Base-by-base conservation (phyloP, 106 monocot genomes). In the Iris macrosiphon region DNA sequence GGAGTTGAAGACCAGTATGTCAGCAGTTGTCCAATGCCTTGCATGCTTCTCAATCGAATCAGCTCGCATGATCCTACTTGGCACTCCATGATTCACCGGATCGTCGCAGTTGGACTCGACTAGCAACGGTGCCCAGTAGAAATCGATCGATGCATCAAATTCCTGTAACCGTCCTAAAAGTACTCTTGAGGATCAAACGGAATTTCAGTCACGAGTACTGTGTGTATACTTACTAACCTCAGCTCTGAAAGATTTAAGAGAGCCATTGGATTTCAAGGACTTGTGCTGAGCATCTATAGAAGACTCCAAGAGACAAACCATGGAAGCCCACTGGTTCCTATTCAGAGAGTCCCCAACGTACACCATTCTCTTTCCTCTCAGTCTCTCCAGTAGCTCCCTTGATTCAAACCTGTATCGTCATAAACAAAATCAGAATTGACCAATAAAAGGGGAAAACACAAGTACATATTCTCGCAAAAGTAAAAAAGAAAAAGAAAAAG, bases 341-440 rank as follows among this genome's bases (percentile, higher is more conserved):
- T 83, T 83, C 20, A 78, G 43, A 1, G 83, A 83, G 62, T 83
- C 83, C 7, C 83, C 83, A 7, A 83, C 77, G 24, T 62, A 83
- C 57, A 83, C 25, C 83, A 83, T 46, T 70, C 83, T 58, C 62
- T 74, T 77, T 13, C 77, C 77, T 23, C 77, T 69, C 16, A 83
- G 61, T 60, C 19, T 77, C 54, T 78, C 70, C 15, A 83, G 65
- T 65, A 77, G 31, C 16, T 61, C 57, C 4, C 63, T 57, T 0
- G 70, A 77, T 52, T 83, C 62, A 58, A 83, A 77, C 39, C 83
- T 83, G 79, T 24, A 51, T 26, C n/a, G n/a, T n/a, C n/a, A n/a
- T n/a, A n/a, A n/a, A n/a, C n/a, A n/a, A n/a, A n/a, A n/a, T n/a
- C n/a, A n/a, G n/a, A n/a, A n/a, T n/a, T n/a, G n/a, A n/a, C n/a